Conservation (phyloP, 176 grass and related monocot species). For the Cenchrus americanus region DNA sequence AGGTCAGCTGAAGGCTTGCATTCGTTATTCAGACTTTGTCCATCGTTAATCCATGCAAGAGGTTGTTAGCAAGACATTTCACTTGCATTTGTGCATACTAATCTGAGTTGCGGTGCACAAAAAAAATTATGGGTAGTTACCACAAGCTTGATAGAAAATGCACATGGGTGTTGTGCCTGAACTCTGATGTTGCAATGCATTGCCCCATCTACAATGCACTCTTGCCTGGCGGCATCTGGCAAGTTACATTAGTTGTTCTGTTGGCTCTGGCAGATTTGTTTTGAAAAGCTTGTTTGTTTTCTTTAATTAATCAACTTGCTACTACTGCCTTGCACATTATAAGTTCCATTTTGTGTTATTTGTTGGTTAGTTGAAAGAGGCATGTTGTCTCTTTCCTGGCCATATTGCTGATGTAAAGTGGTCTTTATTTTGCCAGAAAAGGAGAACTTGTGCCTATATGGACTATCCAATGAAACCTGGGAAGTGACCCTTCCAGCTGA, state of each 20-base stretch:
- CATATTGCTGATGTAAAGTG: constrained; percentile 15
- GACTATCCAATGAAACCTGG: constrained; percentile 64
- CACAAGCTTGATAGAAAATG: neutral
- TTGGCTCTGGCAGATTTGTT: neutral
- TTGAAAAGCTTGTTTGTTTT: constrained; percentile 2
- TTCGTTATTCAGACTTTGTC: neutral
- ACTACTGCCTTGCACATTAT: neutral
- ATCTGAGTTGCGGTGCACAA: neutral
- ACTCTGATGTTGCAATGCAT: neutral
- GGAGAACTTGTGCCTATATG: constrained; percentile 74
- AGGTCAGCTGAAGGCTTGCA: constrained; percentile 4
- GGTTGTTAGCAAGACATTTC: neutral
- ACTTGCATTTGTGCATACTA: neutral
- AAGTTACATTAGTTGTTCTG: neutral
- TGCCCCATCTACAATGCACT: neutral
- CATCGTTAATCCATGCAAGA: neutral
- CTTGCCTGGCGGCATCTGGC: neutral
- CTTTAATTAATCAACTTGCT: constrained; percentile 21
- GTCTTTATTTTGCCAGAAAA: constrained; percentile 58
- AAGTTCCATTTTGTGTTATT: constrained; percentile 2
- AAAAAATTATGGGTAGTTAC: neutral
- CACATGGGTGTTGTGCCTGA: neutral
- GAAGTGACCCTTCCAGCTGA: constrained; percentile 60
- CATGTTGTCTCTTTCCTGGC: neutral
- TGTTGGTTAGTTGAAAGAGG: neutral